phyloP scores from a whole-genome alignment of 495 filamentous ascomycete species.

The Trichoderma asperelloides region DNA sequence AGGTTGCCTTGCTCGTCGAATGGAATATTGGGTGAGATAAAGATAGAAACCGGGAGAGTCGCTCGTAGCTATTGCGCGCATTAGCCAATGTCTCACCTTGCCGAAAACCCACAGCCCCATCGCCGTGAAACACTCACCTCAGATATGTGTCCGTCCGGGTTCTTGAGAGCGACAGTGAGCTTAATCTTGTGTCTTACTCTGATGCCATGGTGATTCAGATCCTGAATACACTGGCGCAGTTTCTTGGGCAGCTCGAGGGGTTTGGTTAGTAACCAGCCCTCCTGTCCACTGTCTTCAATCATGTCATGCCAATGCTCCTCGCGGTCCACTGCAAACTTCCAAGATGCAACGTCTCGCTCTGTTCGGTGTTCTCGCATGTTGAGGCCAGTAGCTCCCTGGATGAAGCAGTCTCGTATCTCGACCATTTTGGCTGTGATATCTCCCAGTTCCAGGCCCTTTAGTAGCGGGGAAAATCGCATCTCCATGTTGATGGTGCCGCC shows the following conservation, averaged over 20 bases:
- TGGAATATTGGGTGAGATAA: constrained; percentile 85
- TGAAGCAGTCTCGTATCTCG: constrained; percentile 65
- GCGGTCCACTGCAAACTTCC: constrained; percentile 50
- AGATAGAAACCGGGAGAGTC: constrained; percentile 76
- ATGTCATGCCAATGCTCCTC: constrained; percentile 55
- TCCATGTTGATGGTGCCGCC: constrained; percentile 73
- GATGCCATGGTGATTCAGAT: constrained; percentile 73
- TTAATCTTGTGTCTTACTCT: constrained; percentile 81
- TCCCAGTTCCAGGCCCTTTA: constrained; percentile 80
- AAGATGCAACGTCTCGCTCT: constrained; percentile 51
- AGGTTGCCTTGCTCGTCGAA: constrained; percentile 73
- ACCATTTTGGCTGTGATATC: constrained; percentile 64
- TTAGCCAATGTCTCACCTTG: constrained; percentile 10
- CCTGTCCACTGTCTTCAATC: constrained; percentile 59
- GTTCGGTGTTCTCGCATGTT: constrained; percentile 49
- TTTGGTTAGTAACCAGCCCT: constrained; percentile 66
- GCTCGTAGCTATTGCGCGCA: constrained; percentile 55
- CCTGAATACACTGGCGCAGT: constrained; percentile 72
- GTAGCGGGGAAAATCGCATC: constrained; percentile 69
- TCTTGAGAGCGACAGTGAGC: constrained; percentile 77
- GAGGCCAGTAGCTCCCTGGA: constrained; percentile 39
- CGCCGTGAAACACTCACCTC: constrained; percentile 47
- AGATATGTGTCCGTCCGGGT: constrained; percentile 88
- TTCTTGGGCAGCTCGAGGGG: constrained; percentile 66
- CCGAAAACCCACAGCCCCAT: neutral